A percentile compares a stretch with the other conserved stretches of the same genome.
Conservation (phyloP, 2,329 filamentous ascomycete species). For the Elsinoe australis region DNA sequence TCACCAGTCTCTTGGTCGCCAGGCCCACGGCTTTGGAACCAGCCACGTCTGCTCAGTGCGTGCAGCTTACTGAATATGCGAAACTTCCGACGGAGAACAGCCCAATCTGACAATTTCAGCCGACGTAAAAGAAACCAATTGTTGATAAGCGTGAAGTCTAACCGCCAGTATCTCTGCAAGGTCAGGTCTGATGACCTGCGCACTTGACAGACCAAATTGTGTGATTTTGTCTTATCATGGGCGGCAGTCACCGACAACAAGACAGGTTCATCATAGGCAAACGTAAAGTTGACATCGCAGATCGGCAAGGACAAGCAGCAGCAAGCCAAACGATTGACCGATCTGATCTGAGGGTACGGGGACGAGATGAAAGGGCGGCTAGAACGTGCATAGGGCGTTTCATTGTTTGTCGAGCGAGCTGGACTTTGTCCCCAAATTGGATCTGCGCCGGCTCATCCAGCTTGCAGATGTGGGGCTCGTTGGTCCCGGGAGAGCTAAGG, state of each 20-base stretch:
- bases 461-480: not conserved
- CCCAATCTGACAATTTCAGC: not conserved
- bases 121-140: not conserved
- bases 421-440: conserved; percentile 7
- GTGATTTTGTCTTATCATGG: not conserved
- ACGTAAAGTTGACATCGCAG: too few relatives aligned
- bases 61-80: conserved; percentile 3
- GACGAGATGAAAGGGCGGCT: conserved; percentile 13
- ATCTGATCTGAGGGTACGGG: not conserved
- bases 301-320: too few relatives aligned
- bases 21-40: conserved; percentile 3
- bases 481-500: too few relatives aligned
- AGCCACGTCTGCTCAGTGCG: conserved; percentile 8
- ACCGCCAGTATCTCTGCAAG: conserved; percentile 1
- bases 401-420: conserved; percentile 13
- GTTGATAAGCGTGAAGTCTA: not conserved
- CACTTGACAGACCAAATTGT: too few relatives aligned
- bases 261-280: too few relatives aligned
- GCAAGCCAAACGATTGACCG: not conserved
- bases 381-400: conserved; percentile 13
- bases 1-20: conserved; percentile 6
- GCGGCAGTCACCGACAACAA: too few relatives aligned
- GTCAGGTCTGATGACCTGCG: not conserved
- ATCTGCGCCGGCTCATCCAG: conserved; percentile 3
- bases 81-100: not conserved